Conservation (phyloP, 352 stramenopile species). For the Globisporangium cylindrosporum region DNA sequence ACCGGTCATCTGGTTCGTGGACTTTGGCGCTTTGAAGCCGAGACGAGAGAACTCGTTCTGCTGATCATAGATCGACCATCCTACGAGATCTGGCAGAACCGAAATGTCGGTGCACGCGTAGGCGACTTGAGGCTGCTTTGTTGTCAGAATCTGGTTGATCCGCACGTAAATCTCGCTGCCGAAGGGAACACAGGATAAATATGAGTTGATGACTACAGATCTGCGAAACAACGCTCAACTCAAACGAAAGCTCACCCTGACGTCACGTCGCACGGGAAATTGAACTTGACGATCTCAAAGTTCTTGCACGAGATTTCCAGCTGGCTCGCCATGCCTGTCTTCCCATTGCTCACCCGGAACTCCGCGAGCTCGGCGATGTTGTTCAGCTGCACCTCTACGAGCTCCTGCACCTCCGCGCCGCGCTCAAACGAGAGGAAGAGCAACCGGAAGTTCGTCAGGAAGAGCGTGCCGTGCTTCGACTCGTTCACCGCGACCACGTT, state of each 20-base stretch:
- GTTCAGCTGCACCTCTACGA: constrained; percentile 67
- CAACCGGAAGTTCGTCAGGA: constrained; percentile 68
- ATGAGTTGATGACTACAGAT: neutral
- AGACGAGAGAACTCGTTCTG: constrained; percentile 60
- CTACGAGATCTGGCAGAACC: constrained; percentile 37
- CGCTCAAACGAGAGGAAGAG: constrained; percentile 71
- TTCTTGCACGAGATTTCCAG: constrained; percentile 87
- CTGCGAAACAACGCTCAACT: neutral
- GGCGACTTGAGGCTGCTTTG: constrained; percentile 49
- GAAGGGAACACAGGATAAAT: neutral
- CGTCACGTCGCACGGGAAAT: constrained; percentile 60
- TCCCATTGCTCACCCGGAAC: constrained; percentile 35
- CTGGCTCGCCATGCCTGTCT: constrained; percentile 50
- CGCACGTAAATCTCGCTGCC: constrained; percentile 61
- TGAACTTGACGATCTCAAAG: constrained; percentile 79
- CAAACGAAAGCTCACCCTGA: constrained; percentile 35
- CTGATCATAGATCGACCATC: constrained; percentile 57
- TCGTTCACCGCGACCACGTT: constrained; percentile 18
- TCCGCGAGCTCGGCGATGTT: constrained; percentile 79
- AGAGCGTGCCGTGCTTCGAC: constrained; percentile 63
- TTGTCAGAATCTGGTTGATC: constrained; percentile 54
- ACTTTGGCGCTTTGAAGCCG: constrained; percentile 45
- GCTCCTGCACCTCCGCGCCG: constrained; percentile 27
- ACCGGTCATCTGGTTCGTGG: constrained; percentile 32
- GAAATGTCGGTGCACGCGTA: constrained; percentile 40